These are phyloP conservation scores for Candida tammaniensis DNA, from an alignment of 805 yeast species.

Conservation along the genomic window DNA sequence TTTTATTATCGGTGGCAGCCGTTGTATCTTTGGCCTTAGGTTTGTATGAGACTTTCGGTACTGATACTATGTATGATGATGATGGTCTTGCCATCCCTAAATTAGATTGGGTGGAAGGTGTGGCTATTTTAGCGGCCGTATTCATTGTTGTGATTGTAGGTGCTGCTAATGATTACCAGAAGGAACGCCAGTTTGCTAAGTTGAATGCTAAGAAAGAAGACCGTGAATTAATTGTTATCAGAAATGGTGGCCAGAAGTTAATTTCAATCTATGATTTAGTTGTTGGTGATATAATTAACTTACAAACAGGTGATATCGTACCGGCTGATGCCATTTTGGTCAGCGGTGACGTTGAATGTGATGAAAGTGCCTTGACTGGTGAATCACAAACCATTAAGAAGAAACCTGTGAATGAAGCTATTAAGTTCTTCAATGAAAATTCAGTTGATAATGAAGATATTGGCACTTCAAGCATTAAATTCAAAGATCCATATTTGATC, in stretches of 20 bases:
- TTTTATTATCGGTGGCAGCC: slow-evolving; percentile 82
- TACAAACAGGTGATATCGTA: slow-evolving; percentile 92
- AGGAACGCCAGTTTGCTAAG: slow-evolving; percentile 87
- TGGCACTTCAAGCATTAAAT: slow-evolving; percentile 35
- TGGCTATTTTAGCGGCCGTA: slow-evolving; percentile 91
- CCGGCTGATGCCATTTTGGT: slow-evolving; percentile 85
- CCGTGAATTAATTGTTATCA: slow-evolving; percentile 69
- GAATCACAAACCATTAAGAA: slow-evolving; percentile 84
- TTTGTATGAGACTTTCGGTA: slow-evolving; percentile 86
- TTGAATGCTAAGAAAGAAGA: slow-evolving; percentile 87
- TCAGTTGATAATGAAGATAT: slow-evolving; percentile 34
- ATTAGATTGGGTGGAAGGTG: slow-evolving; percentile 99
- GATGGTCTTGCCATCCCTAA: slow-evolving; percentile 76
- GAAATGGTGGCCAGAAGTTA: slow-evolving; percentile 66
- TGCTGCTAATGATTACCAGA: slow-evolving; percentile 94
- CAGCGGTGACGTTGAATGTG: slow-evolving; percentile 77
- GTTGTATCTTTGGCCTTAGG: slow-evolving; percentile 87
- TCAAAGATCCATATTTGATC: slow-evolving; percentile 78
- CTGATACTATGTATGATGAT: slow-evolving; percentile 70
- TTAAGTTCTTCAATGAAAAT: slow-evolving; percentile 27
- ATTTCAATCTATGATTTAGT: slow-evolving; percentile 71
- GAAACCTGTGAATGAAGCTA: slow-evolving; percentile 47
- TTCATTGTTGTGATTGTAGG: slow-evolving; percentile 89
- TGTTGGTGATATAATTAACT: slow-evolving; percentile 79
- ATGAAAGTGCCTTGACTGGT: slow-evolving; percentile 91